Evolutionary conservation across 2,329 filamentous ascomycete genomes (phyloP).

Genomic region (Aureobasidium sp.): DNA sequence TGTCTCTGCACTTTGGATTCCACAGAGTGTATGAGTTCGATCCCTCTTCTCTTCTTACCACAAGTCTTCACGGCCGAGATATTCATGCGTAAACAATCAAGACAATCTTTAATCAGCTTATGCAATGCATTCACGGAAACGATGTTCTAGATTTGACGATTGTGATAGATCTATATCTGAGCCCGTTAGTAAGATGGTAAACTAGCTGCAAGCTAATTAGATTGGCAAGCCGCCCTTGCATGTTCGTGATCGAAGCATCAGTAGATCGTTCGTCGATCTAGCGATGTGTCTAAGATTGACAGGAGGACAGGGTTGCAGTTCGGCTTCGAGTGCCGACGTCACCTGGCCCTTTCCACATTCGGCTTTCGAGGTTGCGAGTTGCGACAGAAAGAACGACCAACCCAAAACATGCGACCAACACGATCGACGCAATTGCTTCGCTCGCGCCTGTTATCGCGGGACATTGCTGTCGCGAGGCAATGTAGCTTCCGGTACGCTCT

Average conservation of each 20-base stretch:
- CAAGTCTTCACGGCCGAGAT: constrained; percentile 7
- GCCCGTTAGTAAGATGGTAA: background rate
- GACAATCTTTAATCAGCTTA: constrained; percentile 6
- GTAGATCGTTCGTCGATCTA: constrained; percentile 2
- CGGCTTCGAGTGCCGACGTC: background rate
- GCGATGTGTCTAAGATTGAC: background rate
- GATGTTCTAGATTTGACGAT: background rate
- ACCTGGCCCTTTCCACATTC: constrained; percentile 5
- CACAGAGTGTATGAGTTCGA: background rate
- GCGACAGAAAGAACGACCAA: background rate
- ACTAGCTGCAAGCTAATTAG: background rate
- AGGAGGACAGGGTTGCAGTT: background rate
- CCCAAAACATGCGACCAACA: background rate
- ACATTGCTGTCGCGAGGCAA: background rate
- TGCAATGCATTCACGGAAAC: constrained; percentile 1
- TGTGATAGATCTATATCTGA: background rate
- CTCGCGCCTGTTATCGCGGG: constrained; percentile 1
- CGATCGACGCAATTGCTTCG: constrained; percentile 7
- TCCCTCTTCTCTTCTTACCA: background rate
- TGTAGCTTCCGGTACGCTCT: background rate
- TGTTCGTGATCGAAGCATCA: background rate
- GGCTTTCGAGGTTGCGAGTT: background rate
- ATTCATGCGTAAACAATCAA: constrained; percentile 4
- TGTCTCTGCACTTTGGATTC: background rate
- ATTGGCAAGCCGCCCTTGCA: background rate